Conservation (phyloP, 192 early-diverging fungal species). For the Endogone sp. region DNA sequence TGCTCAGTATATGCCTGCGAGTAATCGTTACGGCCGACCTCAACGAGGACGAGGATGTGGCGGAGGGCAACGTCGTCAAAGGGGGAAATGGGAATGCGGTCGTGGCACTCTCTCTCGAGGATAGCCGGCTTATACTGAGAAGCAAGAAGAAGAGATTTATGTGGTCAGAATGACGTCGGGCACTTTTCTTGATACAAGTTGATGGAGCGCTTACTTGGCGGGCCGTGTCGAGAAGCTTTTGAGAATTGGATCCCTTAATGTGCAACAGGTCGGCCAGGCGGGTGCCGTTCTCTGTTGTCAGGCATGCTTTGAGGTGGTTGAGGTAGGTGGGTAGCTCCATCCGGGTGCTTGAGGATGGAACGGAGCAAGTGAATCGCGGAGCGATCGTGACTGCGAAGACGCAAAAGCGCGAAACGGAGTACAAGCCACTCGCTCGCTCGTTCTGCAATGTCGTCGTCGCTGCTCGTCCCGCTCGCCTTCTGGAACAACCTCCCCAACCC, state of each 20-base stretch:
- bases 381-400: too few relatives aligned
- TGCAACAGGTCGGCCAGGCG: not conserved
- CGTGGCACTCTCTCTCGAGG: slow-evolving; percentile 12
- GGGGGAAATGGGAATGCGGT: slow-evolving; percentile 17
- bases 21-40: slow-evolving; percentile 22
- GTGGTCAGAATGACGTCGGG: too few relatives aligned
- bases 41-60: slow-evolving; percentile 34
- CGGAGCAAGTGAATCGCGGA: too few relatives aligned
- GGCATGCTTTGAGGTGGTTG: not conserved
- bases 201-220: too few relatives aligned
- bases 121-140: slow-evolving; percentile 3
- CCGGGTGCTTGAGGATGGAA: too few relatives aligned
- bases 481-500: not conserved
- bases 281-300: not conserved
- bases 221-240: not conserved
- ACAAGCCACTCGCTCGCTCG: not conserved
- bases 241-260: not conserved
- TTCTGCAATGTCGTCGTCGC: not conserved
- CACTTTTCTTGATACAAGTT: slow-evolving; percentile 6
- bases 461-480: not conserved
- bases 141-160: not conserved
- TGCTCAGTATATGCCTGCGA: slow-evolving; percentile 42
- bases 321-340: not conserved
- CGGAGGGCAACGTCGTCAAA: slow-evolving; percentile 44
- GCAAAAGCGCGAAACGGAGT: too few relatives aligned